Conservation (phyloP, 2,329 filamentous ascomycete species). For the Periconia macrospinosa region DNA sequence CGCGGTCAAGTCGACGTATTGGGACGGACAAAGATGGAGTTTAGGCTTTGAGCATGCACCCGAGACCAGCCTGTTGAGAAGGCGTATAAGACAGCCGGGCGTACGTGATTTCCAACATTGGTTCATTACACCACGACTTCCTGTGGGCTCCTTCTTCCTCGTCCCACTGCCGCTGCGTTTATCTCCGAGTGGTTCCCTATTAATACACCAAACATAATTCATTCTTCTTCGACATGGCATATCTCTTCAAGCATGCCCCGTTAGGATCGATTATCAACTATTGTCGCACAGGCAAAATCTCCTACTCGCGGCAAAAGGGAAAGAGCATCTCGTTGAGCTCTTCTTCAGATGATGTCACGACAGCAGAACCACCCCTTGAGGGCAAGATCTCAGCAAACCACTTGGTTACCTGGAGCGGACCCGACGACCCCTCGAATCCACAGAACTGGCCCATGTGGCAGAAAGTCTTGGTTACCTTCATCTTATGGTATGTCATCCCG, state of each 20-base stretch:
- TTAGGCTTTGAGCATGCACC: not conserved
- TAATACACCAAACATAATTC: not conserved
- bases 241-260: constrained; percentile 6
- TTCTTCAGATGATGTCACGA: not conserved
- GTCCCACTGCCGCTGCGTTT: too few species aligned
- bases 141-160: too few species aligned
- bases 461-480: constrained; percentile 35
- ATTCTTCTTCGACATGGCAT: constrained; percentile 1
- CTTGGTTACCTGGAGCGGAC: constrained; percentile 36
- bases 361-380: not conserved
- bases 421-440: constrained; percentile 38
- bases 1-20: not conserved
- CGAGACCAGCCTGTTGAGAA: not conserved
- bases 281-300: constrained; percentile 1
- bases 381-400: not conserved
- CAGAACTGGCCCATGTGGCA: constrained; percentile 38
- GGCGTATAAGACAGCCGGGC: not conserved
- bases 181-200: too few species aligned
- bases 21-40: not conserved
- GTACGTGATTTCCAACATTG: not conserved
- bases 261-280: constrained; percentile 4
- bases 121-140: too few species aligned
- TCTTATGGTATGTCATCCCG: constrained; percentile 13
- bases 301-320: not conserved
- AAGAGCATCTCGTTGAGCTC: constrained; percentile 5